Percentiles rank a stretch among this genome's conserved stretches.
Conservation (phyloP, 1,284 basidiomycete species). For the Moesziomyces sp. region DNA sequence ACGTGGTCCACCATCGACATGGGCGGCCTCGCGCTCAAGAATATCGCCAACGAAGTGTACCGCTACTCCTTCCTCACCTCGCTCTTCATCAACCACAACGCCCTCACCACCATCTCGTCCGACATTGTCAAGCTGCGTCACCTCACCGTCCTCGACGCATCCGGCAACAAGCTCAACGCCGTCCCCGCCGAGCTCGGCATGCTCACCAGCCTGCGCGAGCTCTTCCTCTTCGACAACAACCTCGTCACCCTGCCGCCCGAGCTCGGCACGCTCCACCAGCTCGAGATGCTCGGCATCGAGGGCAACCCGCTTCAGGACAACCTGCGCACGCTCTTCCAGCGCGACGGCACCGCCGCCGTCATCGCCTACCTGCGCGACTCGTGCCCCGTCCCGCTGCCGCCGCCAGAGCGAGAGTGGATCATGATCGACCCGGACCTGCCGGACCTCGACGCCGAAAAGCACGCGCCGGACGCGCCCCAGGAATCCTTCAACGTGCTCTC, state of each 20-base stretch:
- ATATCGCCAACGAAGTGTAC: slow-evolving; percentile 81
- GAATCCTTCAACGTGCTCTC: slow-evolving; percentile 82
- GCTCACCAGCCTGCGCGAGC: slow-evolving; percentile 87
- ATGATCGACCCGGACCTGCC: slow-evolving; percentile 77
- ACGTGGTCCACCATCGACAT: slow-evolving; percentile 92
- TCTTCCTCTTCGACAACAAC: slow-evolving; percentile 95
- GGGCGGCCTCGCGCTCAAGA: slow-evolving; percentile 93
- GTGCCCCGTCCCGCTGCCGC: slow-evolving; percentile 82
- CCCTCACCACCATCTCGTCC: slow-evolving; percentile 81
- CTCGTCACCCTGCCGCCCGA: slow-evolving; percentile 85
- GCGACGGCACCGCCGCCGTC: slow-evolving; percentile 88
- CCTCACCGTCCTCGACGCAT: slow-evolving; percentile 90
- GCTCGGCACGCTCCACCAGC: slow-evolving; percentile 88
- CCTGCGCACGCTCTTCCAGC: slow-evolving; percentile 84
- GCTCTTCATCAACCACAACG: slow-evolving; percentile 97
- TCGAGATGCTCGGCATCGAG: slow-evolving; percentile 92
- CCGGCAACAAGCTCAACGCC: slow-evolving; percentile 83
- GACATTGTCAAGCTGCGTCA: slow-evolving; percentile 86
- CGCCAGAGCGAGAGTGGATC: slow-evolving; percentile 86
- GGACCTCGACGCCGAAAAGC: slow-evolving; percentile 67
- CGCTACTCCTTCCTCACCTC: slow-evolving; percentile 94
- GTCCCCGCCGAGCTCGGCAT: slow-evolving; percentile 91
- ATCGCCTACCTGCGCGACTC: slow-evolving; percentile 89
- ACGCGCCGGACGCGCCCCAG: slow-evolving; percentile 55
- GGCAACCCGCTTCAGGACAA: slow-evolving; percentile 89